A percentile compares a stretch with the other conserved stretches of the same genome.
Conservation (phyloP, 2,329 filamentous ascomycete species). For the Ustulina deusta region DNA sequence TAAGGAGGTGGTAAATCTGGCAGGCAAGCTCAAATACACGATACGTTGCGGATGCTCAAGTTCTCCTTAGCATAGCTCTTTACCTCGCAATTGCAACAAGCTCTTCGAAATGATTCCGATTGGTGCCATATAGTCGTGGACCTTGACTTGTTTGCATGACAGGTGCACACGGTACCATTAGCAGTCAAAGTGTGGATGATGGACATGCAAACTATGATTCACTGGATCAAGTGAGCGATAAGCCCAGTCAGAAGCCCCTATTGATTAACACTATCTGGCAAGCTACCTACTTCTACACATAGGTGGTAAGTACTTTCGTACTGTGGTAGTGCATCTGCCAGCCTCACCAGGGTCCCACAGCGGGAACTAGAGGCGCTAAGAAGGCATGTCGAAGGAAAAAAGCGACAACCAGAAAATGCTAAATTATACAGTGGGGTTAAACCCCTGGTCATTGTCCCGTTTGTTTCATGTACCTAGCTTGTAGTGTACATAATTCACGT, state of each 20-base stretch:
- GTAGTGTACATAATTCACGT: background rate
- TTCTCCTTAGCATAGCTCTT: slow-evolving; percentile 40
- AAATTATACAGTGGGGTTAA: slow-evolving; percentile 22
- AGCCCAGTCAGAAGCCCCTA: slow-evolving; percentile 25
- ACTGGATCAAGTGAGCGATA: slow-evolving; percentile 30
- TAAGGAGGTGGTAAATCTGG: slow-evolving; percentile 6
- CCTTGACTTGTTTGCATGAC: slow-evolving; percentile 34
- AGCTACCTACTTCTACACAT: too few species aligned
- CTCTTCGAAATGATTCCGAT: slow-evolving; percentile 34
- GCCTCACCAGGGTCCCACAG: slow-evolving; percentile 40
- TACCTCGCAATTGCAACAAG: slow-evolving; percentile 36
- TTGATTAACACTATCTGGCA: slow-evolving; percentile 21
- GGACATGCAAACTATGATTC: slow-evolving; percentile 32
- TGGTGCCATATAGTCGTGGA: slow-evolving; percentile 26
- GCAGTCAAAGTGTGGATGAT: slow-evolving; percentile 23
- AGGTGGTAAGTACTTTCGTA: slow-evolving; percentile 16
- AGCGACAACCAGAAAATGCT: slow-evolving; percentile 8
- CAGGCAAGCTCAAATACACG: slow-evolving; percentile 22
- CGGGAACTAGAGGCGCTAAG: slow-evolving; percentile 40
- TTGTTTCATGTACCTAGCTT: slow-evolving; percentile 25
- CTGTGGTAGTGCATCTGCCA: slow-evolving; percentile 31
- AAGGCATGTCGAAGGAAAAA: slow-evolving; percentile 20
- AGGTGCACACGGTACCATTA: slow-evolving; percentile 31
- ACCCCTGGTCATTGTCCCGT: slow-evolving; percentile 18
- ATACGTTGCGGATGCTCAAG: slow-evolving; percentile 31